Base-by-base conservation (phyloP, 2,329 filamentous ascomycete genomes). In the Arachnomyces sp. region DNA sequence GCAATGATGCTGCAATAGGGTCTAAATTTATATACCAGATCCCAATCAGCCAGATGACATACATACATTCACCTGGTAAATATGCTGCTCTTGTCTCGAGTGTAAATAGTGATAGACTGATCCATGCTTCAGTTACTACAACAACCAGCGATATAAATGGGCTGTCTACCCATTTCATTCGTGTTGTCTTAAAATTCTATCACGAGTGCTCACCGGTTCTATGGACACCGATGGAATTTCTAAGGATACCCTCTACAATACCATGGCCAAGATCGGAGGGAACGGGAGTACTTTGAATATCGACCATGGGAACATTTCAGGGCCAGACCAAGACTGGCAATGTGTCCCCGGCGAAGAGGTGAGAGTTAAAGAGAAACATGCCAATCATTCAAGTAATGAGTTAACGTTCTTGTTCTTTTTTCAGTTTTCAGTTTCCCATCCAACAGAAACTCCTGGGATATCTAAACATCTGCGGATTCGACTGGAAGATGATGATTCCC, bases 141-240 rank as follows among this genome's bases (percentile, higher is more conserved):
- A 5, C 36, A 15, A 15, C 12, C 25, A 11, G 7, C 4, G 7
- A 2, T 7, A 13, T n/a, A 7, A 9, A 13, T 11, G 3, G 9
- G 4, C 21, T 3, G 30, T 31, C 12, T 42, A 31, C 38, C 40
- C 40, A 7, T 38, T 42, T 21, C 40, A 42, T n/a, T 34, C 12
- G 31, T 38, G 30, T 29, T 42, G 40, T 12, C 38, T 42, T 17
- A 35, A 42, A 16, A 38, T 42, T 16, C 18, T 42, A 11, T 3
- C 30, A 4, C 17, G 30, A 9, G 36, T 38, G 7, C 7, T 42
- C 18, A 33, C 16, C 13, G 40, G 40, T 9, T 14, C 28, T 18
- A 11, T 13, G 3, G 35, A 38, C 8, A 25, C 11, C 5, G 12
- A 18, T 8, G 16, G 13, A 15, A 16, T 42, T n/a, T 28, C 38